Evolutionary conservation across 768 basidiomycete species (phyloP).

Genomic region (Mrakia gelida): DNA sequence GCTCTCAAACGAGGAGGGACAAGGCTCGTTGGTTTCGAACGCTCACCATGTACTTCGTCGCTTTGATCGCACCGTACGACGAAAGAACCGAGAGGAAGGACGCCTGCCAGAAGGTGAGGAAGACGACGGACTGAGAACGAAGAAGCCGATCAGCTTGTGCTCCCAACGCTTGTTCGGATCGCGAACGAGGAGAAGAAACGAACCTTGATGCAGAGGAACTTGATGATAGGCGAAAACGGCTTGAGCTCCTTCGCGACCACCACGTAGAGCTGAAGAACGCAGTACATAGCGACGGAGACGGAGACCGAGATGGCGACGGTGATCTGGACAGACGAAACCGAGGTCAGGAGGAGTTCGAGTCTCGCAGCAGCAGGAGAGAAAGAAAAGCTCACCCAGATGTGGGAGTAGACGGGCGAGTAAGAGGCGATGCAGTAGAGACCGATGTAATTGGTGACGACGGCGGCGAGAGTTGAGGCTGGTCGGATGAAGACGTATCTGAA

Average conservation of each 20-base stretch:
- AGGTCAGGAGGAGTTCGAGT: neutral
- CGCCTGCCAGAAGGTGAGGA: conserved; percentile 74
- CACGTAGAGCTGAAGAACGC: conserved; percentile 63
- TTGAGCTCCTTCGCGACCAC: conserved; percentile 55
- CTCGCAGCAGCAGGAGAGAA: neutral
- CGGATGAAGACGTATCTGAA: conserved; percentile 24
- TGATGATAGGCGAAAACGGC: conserved; percentile 52
- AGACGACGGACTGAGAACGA: conserved; percentile 52
- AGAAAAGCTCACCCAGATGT: conserved; percentile 55
- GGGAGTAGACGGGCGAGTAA: conserved; percentile 64
- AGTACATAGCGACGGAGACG: conserved; percentile 74
- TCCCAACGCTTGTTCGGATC: no score
- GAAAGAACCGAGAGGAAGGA: conserved; percentile 57
- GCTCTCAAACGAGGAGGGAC: neutral
- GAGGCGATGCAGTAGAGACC: conserved; percentile 65
- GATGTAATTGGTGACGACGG: conserved; percentile 59
- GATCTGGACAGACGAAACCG: conserved; percentile 48
- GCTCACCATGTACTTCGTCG: conserved; percentile 38
- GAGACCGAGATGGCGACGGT: conserved; percentile 61
- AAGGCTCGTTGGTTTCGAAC: neutral
- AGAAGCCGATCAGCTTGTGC: no score
- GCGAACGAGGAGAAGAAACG: no score
- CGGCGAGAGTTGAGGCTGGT: conserved; percentile 2
- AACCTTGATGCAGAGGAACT: conserved; percentile 62
- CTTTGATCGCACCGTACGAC: conserved; percentile 60